These are phyloP conservation scores for Nothopassalora personata DNA, from an alignment of 2,329 filamentous ascomycete species.

Conservation along the genomic window DNA sequence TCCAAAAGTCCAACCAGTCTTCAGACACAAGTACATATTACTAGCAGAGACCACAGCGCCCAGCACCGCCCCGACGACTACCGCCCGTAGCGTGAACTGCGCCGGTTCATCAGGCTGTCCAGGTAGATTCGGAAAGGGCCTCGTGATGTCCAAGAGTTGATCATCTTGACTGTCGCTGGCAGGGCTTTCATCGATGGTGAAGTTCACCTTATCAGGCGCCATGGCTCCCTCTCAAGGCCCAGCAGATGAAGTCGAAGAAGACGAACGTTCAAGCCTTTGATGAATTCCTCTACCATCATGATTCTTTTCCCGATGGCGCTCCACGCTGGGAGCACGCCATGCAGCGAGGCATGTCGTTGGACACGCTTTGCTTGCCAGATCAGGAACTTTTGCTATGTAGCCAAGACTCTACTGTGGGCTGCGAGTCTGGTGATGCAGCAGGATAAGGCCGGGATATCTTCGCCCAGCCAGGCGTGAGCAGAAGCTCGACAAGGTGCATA, in stretches of 20 bases:
- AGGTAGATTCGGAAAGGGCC: slow-evolving; percentile 7
- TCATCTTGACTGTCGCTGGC: not conserved
- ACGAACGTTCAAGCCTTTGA: not conserved
- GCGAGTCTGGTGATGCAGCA: not conserved
- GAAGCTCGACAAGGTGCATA: not conserved
- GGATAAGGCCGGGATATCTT: not conserved
- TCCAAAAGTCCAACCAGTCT: slow-evolving; percentile 40
- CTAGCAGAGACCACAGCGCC: slow-evolving; percentile 56
- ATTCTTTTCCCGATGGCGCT: not conserved
- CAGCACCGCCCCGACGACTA: slow-evolving; percentile 50
- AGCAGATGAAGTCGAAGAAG: not conserved
- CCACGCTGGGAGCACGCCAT: not conserved
- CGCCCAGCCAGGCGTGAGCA: not conserved
- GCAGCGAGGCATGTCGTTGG: not conserved
- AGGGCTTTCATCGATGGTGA: not conserved
- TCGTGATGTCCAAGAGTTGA: slow-evolving; percentile 1
- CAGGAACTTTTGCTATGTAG: not conserved
- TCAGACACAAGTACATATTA: slow-evolving; percentile 55
- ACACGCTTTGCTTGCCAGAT: not conserved
- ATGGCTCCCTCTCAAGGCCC: not conserved
- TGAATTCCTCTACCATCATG: not conserved
- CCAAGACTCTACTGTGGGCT: not conserved
- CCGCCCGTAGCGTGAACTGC: slow-evolving; percentile 48
- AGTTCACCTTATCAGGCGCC: not conserved
- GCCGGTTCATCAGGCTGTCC: slow-evolving; percentile 7